Conservation (phyloP, 2,329 filamentous ascomycete genomes). For the Fusarium beomiforme region DNA sequence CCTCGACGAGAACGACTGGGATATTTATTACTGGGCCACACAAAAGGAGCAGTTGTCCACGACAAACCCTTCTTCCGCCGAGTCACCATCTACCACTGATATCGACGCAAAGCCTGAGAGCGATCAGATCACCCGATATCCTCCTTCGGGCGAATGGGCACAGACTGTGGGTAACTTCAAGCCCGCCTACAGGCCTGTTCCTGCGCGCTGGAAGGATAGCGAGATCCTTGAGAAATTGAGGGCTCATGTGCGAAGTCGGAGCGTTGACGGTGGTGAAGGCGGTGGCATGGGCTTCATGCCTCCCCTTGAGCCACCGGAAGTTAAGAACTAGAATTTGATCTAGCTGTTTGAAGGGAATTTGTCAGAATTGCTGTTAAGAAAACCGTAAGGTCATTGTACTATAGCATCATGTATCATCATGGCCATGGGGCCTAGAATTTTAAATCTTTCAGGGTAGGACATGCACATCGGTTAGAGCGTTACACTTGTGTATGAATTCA, state of each 20-base stretch:
- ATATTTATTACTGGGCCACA: conserved; percentile 99
- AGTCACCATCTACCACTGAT: conserved; percentile 19
- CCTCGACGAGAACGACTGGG: conserved; percentile 99
- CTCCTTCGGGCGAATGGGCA: conserved; percentile 82
- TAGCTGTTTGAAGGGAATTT: neutral
- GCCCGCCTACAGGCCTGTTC: conserved; percentile 92
- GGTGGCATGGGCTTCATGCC: conserved; percentile 69
- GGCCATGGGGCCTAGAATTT: conserved; percentile 7
- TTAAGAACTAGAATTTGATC: neutral
- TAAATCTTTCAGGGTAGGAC: neutral
- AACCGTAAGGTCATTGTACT: conserved; percentile 19
- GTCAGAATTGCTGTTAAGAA: neutral
- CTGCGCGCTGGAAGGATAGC: conserved; percentile 83
- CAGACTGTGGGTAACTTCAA: conserved; percentile 96
- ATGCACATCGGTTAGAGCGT: neutral
- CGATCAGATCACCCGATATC: conserved; percentile 49
- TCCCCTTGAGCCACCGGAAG: conserved; percentile 46
- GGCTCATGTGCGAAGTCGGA: conserved; percentile 77
- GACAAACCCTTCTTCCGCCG: conserved; percentile 48
- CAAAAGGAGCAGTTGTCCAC: conserved; percentile 71
- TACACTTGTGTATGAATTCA: conserved; percentile 1
- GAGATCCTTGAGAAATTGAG: conserved; percentile 81
- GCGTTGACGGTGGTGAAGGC: conserved; percentile 53
- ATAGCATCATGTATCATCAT: conserved; percentile 26
- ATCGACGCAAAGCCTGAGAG: conserved; percentile 38